Percentiles rank a stretch among this genome's conserved stretches.
These are phyloP conservation scores for Talaromyces sp. DNA, from an alignment of 2,329 filamentous ascomycete species.

Conservation along the genomic window DNA sequence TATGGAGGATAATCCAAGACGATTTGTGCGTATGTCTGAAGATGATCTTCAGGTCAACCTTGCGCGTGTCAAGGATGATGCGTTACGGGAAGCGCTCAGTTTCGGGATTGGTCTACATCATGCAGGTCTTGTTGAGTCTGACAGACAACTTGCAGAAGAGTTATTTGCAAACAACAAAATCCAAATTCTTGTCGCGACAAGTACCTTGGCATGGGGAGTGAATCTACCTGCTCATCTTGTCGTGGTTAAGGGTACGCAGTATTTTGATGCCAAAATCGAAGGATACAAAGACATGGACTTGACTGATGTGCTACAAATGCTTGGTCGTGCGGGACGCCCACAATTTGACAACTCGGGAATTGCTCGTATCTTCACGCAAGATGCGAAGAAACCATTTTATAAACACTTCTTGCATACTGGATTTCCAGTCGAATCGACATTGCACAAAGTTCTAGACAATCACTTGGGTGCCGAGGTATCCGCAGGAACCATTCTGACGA, in stretches of 20 bases:
- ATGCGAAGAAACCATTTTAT: constrained; percentile 97
- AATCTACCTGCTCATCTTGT: constrained; percentile 96
- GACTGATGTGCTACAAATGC: constrained; percentile 96
- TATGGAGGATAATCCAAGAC: constrained; percentile 94
- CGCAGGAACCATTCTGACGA: constrained; percentile 84
- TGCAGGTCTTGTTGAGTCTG: constrained; percentile 91
- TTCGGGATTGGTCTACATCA: constrained; percentile 98
- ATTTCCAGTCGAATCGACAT: constrained; percentile 92
- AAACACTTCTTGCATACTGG: constrained; percentile 98
- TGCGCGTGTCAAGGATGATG: constrained; percentile 86
- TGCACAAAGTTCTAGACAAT: constrained; percentile 95
- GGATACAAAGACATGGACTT: constrained; percentile 98
- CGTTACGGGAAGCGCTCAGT: constrained; percentile 85
- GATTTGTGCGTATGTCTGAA: constrained; percentile 91
- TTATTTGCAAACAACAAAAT: constrained; percentile 97
- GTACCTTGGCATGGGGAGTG: constrained; percentile 95
- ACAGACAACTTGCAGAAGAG: constrained; percentile 87
- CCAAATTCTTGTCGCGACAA: constrained; percentile 91
- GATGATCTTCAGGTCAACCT: constrained; percentile 88
- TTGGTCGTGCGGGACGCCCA: constrained; percentile 88
- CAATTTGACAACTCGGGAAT: constrained; percentile 97
- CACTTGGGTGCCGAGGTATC: constrained; percentile 94
- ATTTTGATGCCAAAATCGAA: constrained; percentile 95
- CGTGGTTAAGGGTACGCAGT: constrained; percentile 96
- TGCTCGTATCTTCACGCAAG: constrained; percentile 94